Evolutionary conservation across 1,139 yeast species (phyloP).

Genomic region (Sugiyamaella xylanicola): DNA sequence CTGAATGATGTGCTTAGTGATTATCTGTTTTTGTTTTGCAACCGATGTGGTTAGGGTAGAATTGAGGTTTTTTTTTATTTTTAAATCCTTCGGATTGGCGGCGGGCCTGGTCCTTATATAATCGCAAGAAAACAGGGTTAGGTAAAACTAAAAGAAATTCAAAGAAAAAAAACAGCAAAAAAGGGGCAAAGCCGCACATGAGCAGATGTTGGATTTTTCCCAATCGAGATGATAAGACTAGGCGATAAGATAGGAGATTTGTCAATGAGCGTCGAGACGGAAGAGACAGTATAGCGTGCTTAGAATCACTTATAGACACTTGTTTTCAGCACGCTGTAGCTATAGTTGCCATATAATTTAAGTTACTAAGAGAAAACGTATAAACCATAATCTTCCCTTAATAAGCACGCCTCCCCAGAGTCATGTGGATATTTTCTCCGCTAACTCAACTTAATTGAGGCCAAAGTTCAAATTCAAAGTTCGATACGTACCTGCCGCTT

Average conservation of each 20-base stretch:
- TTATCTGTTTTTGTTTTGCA: conserved; percentile 2
- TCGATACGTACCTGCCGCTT: no score
- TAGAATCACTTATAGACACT: no score
- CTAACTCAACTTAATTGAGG: no score
- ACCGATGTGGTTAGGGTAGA: conserved; percentile 4
- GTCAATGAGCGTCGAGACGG: no score
- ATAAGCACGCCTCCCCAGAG: no score
- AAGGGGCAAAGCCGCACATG: conserved; percentile 7
- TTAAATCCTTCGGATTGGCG: conserved; percentile 4
- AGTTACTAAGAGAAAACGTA: no score
- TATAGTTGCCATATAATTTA: no score
- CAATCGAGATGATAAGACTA: neutral
- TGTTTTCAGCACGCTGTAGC: neutral
- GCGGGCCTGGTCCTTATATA: conserved; percentile 17
- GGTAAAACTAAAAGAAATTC: neutral
- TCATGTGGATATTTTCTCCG: no score
- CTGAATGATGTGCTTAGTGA: neutral
- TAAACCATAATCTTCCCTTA: no score
- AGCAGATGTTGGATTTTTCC: neutral
- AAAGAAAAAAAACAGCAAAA: conserved; percentile 6
- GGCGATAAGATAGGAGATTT: neutral
- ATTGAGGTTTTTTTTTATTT: neutral
- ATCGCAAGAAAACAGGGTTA: conserved; percentile 10
- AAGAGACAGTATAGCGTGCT: neutral
- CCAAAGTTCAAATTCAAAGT: no score